Evolutionary conservation across 78 protist genomes (phyloP).

Genomic region (Dictyostelium intermedium): DNA sequence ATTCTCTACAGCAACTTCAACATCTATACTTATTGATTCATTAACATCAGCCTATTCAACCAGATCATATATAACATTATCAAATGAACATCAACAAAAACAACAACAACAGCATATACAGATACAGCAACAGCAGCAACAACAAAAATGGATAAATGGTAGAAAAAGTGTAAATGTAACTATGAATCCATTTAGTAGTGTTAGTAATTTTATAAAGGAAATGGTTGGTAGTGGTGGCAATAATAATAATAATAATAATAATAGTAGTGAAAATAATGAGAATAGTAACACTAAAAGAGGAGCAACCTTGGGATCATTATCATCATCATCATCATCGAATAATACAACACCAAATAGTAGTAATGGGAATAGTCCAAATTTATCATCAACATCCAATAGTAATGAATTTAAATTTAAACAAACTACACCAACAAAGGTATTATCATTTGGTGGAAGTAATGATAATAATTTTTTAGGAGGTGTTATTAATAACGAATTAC

Average conservation of each 20-base stretch:
- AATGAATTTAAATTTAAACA: not conserved
- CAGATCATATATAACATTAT: not conserved
- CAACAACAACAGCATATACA: not conserved
- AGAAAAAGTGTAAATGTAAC: not conserved
- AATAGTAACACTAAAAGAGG: not conserved
- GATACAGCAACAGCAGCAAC: not conserved
- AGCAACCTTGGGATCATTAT: not conserved
- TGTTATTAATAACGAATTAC: not conserved
- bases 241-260: not conserved
- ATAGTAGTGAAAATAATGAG: no score
- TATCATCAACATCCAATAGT: not conserved
- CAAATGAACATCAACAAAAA: not conserved
- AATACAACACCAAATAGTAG: not conserved
- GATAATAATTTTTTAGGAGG: not conserved
- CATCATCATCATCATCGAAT: not conserved
- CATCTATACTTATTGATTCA: not conserved
- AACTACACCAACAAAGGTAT: not conserved
- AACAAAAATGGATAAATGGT: not conserved
- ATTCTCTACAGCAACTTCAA: not conserved
- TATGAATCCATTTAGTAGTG: slow-evolving; percentile 2
- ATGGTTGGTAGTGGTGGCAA: not conserved
- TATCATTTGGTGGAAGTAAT: not conserved
- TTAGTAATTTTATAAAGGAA: not conserved
- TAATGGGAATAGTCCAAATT: not conserved
- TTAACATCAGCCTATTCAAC: slow-evolving; percentile 16